Base-by-base conservation (phyloP, 2,329 filamentous ascomycete genomes). In the Monilinia laxa region DNA sequence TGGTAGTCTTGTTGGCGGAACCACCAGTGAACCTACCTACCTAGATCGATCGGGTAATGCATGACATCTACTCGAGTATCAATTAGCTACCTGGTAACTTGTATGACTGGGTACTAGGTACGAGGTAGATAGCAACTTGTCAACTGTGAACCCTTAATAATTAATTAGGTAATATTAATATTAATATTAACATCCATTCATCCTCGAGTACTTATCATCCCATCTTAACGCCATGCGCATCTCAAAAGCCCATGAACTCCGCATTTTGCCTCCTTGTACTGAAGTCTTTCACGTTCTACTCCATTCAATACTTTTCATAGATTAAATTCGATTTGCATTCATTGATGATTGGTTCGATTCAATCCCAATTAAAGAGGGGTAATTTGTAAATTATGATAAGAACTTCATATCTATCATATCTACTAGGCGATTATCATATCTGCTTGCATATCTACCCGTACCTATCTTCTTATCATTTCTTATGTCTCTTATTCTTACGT, bases 401-500 rank as follows among this genome's bases (percentile, higher is more conserved):
- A 47, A n/a, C 47, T 58, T 20, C 52, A 35, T 35, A 35, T 35
- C 31, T 35, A 35, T 35, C 31, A 28, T 35, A 35, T 35, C 31
- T 35, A 28, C 11, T 38, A 12, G 38, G 11, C n/a, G n/a, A n/a
- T n/a, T 38, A 38, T 38, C 38, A 38, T 38, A 38, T 38, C 38
- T 38, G 28, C 28, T 28, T 28, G 28, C 28, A 28, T 28, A 35
- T 35, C 31, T 35, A 35, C 31, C 31, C 31, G 31, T 35, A 35
- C 7, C 38, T 38, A 35, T 35, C 38, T 38, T 38, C 35, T 38
- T 20, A 35, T 45, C 49, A 40, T 62, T 20, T 23, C 31, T 31
- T 31, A 25, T 28, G 42, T 35, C 56, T 56, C 62, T 35, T 45
- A 18, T 51, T 28, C 28, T 64, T 56, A 47, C 52, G 51, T 64